phyloP scores from a whole-genome alignment of 495 filamentous ascomycete genomes.

The Friedmanniomyces endolithicus region DNA sequence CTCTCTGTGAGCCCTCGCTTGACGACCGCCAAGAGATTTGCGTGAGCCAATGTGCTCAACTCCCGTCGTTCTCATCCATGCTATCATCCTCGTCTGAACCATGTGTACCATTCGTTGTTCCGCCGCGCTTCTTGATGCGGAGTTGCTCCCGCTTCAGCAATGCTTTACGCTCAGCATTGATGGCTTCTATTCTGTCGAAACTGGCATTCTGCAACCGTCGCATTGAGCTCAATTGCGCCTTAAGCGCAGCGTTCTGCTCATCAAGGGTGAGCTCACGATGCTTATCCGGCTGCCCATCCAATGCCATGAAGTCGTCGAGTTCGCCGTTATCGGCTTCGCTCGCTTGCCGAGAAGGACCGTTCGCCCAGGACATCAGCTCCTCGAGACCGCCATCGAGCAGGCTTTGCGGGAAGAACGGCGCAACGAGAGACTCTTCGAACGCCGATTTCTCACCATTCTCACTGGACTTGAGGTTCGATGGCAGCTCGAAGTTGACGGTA shows the following conservation, averaged over 20 bases:
- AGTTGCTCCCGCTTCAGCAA: conserved; percentile 20
- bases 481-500: conserved; percentile 53
- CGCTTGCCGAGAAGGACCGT: conserved; percentile 1
- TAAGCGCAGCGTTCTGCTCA: conserved; percentile 19
- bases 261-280: conserved; percentile 5
- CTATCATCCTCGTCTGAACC: background rate
- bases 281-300: conserved; percentile 14
- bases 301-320: conserved; percentile 25
- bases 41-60: background rate
- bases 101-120: background rate
- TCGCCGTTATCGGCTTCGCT: background rate
- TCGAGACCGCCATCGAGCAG: conserved; percentile 46
- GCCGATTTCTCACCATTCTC: conserved; percentile 12
- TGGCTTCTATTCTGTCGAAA: conserved; percentile 28
- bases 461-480: conserved; percentile 10
- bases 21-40: background rate
- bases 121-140: background rate
- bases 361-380: conserved; percentile 36
- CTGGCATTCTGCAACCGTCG: conserved; percentile 29
- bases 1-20: background rate
- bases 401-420: conserved; percentile 39
- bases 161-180: conserved; percentile 29
- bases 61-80: background rate
- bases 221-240: conserved; percentile 26
- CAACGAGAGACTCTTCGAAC: conserved; percentile 41